These are phyloP conservation scores for Fusarium graminum DNA, from an alignment of 2,329 filamentous ascomycete genomes.

Conservation along the genomic window DNA sequence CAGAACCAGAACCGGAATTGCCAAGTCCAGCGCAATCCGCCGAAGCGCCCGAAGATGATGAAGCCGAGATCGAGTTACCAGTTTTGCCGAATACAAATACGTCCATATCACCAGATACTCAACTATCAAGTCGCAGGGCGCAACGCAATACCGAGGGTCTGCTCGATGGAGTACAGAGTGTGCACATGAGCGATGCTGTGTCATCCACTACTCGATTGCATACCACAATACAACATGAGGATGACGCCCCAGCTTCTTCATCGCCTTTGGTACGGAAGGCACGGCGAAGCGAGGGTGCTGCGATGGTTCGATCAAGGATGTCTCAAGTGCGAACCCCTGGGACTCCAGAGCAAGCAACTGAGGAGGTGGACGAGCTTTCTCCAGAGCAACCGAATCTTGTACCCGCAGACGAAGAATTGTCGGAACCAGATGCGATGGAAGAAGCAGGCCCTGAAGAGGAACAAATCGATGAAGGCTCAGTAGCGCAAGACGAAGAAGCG, in stretches of 20 bases:
- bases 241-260: conserved; percentile 50
- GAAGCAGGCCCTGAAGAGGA: conserved; percentile 5
- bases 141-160: conserved; percentile 61
- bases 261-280: conserved; percentile 62
- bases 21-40: conserved; percentile 29
- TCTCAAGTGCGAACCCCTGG: conserved; percentile 42
- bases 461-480: conserved; percentile 40
- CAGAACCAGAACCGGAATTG: conserved; percentile 11
- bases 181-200: conserved; percentile 54
- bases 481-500: conserved; percentile 39
- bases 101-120: conserved; percentile 26
- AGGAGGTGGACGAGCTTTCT: conserved; percentile 53
- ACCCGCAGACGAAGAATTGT: conserved; percentile 26
- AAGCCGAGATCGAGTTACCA: conserved; percentile 43
- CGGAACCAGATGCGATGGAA: conserved; percentile 14
- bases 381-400: conserved; percentile 45
- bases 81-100: conserved; percentile 30
- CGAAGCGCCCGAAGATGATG: conserved; percentile 13
- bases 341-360: conserved; percentile 40
- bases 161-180: conserved; percentile 60
- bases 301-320: conserved; percentile 52
- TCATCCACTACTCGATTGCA: conserved; percentile 61
- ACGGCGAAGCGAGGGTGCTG: conserved; percentile 52
- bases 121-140: conserved; percentile 23
- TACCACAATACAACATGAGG: conserved; percentile 53